phyloP scores from a whole-genome alignment of 2,329 filamentous ascomycete species.

The Fusarium sp. region DNA sequence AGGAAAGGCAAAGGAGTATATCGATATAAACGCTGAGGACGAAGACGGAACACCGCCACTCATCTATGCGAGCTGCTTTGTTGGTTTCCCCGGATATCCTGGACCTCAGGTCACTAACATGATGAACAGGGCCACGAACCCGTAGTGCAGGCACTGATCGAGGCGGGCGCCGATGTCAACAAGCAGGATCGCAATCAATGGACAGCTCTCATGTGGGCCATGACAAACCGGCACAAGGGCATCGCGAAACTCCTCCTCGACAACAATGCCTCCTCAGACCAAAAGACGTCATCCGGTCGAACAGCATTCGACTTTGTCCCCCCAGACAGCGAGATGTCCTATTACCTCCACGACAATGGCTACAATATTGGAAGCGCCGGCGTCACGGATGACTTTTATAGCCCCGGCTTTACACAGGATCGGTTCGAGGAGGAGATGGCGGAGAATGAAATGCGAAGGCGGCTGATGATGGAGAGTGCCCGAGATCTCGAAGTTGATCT shows the following conservation, averaged over 20 bases:
- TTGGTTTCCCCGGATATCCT: slow-evolving; percentile 55
- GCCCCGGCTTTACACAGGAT: slow-evolving; percentile 89
- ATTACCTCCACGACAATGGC: slow-evolving; percentile 93
- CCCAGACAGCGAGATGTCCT: slow-evolving; percentile 95
- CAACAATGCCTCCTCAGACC: slow-evolving; percentile 92
- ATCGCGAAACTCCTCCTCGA: slow-evolving; percentile 95
- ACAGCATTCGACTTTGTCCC: slow-evolving; percentile 97
- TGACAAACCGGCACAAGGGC: slow-evolving; percentile 97
- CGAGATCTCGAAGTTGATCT: slow-evolving; percentile 96
- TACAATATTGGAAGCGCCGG: slow-evolving; percentile 88
- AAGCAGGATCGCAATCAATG: slow-evolving; percentile 96
- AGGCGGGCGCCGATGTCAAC: slow-evolving; percentile 89
- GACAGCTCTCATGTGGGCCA: slow-evolving; percentile 99
- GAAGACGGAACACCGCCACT: slow-evolving; percentile 96
- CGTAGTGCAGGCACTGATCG: slow-evolving; percentile 84
- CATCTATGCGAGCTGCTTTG: slow-evolving; percentile 98
- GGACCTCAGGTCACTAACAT: slow-evolving; percentile 5
- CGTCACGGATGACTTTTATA: slow-evolving; percentile 91
- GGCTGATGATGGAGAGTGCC: slow-evolving; percentile 99
- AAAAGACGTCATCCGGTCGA: slow-evolving; percentile 92
- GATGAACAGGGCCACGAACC: slow-evolving; percentile 79
- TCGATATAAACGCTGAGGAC: slow-evolving; percentile 89
- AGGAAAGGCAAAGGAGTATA: slow-evolving; percentile 77
- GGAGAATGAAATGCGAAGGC: slow-evolving; percentile 92
- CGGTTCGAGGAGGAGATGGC: slow-evolving; percentile 97